Evolutionary conservation across 306 rosid genomes (phyloP).

Genomic region (Cotoneaster glaucophyllus): DNA sequence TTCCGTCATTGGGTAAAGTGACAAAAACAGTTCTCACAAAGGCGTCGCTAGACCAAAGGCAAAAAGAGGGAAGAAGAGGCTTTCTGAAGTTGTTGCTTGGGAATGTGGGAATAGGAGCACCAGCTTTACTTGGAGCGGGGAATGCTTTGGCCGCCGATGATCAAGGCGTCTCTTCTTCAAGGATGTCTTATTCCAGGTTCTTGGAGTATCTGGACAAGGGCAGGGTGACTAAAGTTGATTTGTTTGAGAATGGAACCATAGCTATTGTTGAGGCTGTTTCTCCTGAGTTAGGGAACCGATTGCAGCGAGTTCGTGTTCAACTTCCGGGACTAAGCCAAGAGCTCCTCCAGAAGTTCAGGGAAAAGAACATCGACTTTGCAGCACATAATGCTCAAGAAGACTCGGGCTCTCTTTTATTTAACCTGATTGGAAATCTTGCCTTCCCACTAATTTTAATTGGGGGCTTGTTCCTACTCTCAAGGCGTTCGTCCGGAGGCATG

Average conservation of each 20-base stretch:
- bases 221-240: slow-evolving; percentile 85
- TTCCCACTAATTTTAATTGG: slow-evolving; percentile 86
- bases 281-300: slow-evolving; percentile 81
- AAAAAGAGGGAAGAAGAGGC: slow-evolving; percentile 70
- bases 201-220: slow-evolving; percentile 87
- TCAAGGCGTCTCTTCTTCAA: slow-evolving; percentile 84
- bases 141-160: slow-evolving; percentile 89
- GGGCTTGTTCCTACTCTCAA: slow-evolving; percentile 85
- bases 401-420: slow-evolving; percentile 70
- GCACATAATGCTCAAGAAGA: slow-evolving; percentile 99
- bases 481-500: slow-evolving; percentile 93
- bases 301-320: slow-evolving; percentile 90
- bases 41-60: slow-evolving; percentile 53
- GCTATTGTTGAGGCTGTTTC: slow-evolving; percentile 93
- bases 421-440: slow-evolving; percentile 90
- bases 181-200: slow-evolving; percentile 96
- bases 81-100: slow-evolving; percentile 69
- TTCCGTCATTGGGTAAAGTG: slow-evolving; percentile 34
- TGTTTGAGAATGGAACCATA: slow-evolving; percentile 82
- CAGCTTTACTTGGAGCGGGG: slow-evolving; percentile 57
- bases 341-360: slow-evolving; percentile 93
- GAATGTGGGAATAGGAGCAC: slow-evolving; percentile 56
- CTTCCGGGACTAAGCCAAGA: slow-evolving; percentile 97
- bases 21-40: slow-evolving; percentile 33
- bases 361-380: slow-evolving; percentile 90